Percentiles rank a stretch among this genome's conserved stretches.
phyloP scores from a whole-genome alignment of 208 protist genomes.

The Leishmania arabica region DNA sequence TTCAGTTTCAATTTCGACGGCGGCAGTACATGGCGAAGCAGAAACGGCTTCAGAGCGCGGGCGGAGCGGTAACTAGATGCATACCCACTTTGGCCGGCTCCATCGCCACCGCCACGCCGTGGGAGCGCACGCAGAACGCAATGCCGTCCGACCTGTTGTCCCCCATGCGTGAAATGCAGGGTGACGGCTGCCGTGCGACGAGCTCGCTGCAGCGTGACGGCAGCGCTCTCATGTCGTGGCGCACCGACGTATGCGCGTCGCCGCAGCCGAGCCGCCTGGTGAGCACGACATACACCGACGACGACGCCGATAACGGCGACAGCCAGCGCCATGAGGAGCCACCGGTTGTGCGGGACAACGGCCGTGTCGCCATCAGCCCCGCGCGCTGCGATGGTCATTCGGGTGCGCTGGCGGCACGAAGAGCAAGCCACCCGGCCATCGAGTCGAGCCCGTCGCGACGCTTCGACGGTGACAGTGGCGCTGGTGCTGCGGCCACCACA shows the following conservation, averaged over 20 bases:
- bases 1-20: constrained; percentile 70
- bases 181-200: neutral
- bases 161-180: neutral
- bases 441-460: neutral
- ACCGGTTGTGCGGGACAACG: neutral
- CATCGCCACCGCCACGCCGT: neutral
- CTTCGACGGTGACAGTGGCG: neutral
- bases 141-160: neutral
- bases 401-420: neutral
- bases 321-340: neutral
- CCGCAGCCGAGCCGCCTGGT: constrained; percentile 13
- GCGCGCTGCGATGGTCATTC: neutral
- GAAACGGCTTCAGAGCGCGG: constrained; percentile 27
- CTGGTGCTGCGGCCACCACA: neutral
- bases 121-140: constrained; percentile 13
- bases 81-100: neutral
- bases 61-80: neutral
- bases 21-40: constrained; percentile 63
- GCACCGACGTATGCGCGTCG: constrained; percentile 21
- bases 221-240: neutral
- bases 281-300: neutral
- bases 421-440: neutral
- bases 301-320: neutral
- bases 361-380: neutral
- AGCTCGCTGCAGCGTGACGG: neutral